phyloP scores from a whole-genome alignment of 2,329 filamentous ascomycete genomes.

The Trichoderma hamatum region DNA sequence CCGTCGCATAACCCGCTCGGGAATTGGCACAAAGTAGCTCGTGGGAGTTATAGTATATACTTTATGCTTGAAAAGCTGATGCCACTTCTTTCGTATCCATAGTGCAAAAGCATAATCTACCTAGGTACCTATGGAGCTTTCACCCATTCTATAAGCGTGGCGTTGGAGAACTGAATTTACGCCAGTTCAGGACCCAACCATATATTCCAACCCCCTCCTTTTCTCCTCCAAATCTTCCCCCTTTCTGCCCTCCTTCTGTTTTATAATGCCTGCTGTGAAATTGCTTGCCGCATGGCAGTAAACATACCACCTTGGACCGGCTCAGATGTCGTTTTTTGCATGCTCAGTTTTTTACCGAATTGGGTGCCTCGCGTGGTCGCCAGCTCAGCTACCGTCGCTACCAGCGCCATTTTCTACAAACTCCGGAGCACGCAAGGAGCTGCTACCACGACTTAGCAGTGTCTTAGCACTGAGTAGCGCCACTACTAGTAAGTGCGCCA shows the following conservation, averaged over 20 bases:
- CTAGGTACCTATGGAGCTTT: background rate
- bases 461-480: background rate
- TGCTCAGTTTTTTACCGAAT: background rate
- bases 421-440: background rate
- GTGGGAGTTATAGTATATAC: background rate
- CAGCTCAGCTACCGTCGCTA: background rate
- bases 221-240: background rate
- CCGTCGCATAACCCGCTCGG: slow-evolving; percentile 7
- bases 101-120: background rate
- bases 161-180: background rate
- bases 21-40: background rate
- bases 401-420: background rate
- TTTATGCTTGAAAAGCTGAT: background rate
- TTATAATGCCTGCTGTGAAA: background rate
- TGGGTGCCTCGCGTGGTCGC: background rate
- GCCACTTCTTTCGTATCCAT: background rate
- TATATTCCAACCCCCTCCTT: background rate
- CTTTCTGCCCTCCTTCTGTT: background rate
- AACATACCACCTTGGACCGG: background rate
- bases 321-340: background rate
- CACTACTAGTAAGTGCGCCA: background rate
- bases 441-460: background rate
- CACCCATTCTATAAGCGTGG: background rate
- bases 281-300: background rate
- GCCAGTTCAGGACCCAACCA: background rate